Conservation (phyloP, 345 rosid genomes). For the Dipteronia sinensis region DNA sequence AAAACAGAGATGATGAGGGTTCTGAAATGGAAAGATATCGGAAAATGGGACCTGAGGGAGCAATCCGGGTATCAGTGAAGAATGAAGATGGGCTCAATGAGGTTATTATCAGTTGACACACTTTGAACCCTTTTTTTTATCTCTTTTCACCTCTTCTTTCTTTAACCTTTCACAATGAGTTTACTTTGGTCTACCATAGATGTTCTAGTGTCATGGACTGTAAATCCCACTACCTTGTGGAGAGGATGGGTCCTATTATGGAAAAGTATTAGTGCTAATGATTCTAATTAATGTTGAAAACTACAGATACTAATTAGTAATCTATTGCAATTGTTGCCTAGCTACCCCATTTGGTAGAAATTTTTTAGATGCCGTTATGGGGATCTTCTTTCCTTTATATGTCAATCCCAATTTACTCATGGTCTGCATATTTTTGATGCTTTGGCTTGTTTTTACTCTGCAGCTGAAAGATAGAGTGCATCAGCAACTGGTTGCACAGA, state of each 20-base stretch:
- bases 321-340: neutral
- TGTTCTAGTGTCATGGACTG: neutral
- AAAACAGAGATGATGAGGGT: conserved; percentile 48
- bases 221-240: neutral
- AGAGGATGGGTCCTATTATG: neutral
- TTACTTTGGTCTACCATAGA: neutral
- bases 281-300: neutral
- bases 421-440: neutral
- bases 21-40: conserved; percentile 57
- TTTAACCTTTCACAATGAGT: neutral
- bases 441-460: conserved; percentile 20
- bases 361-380: no score
- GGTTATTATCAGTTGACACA: conserved; percentile 39
- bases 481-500: conserved; percentile 51
- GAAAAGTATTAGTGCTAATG: neutral
- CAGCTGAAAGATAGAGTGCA: conserved; percentile 68
- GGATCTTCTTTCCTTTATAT: neutral
- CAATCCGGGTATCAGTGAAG: conserved; percentile 70
- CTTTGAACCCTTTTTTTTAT: neutral
- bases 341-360: neutral
- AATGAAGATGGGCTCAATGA: conserved; percentile 63
- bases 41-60: conserved; percentile 69
- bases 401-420: neutral
- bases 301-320: neutral
- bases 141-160: neutral